Conservation (phyloP, 257 asterid species). For the Mitragyna speciosa region DNA sequence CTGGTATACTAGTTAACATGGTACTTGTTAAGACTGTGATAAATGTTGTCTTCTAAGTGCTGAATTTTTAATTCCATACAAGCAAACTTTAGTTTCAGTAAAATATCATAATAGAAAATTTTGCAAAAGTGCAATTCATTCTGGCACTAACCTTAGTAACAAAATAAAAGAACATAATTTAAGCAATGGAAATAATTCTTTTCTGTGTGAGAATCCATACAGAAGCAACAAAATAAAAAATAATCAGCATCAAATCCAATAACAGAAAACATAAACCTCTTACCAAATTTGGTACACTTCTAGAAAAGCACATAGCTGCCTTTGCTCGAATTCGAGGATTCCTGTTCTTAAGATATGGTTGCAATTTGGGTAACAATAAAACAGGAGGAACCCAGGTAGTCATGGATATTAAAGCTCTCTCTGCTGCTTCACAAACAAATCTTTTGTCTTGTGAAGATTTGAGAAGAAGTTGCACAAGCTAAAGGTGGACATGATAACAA, state of each 20-base stretch:
- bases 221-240: not conserved
- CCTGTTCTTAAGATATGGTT: slow-evolving; percentile 67
- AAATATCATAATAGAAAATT: not conserved
- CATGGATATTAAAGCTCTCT: slow-evolving; percentile 64
- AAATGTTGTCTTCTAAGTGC: not conserved
- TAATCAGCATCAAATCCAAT: not conserved
- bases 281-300: slow-evolving; percentile 71
- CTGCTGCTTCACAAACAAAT: slow-evolving; percentile 95
- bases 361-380: slow-evolving; percentile 75
- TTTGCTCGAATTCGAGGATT: slow-evolving; percentile 95
- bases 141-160: too few species aligned
- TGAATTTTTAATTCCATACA: not conserved
- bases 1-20: not conserved
- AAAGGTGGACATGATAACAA: slow-evolving; percentile 18
- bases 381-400: slow-evolving; percentile 77
- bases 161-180: not conserved
- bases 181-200: not conserved
- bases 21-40: not conserved
- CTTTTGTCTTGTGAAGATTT: slow-evolving; percentile 95
- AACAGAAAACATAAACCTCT: slow-evolving; percentile 21
- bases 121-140: not conserved
- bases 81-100: too few species aligned
- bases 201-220: not conserved
- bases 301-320: slow-evolving; percentile 76
- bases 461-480: slow-evolving; percentile 90